Evolutionary conservation across 495 filamentous ascomycete species (phyloP), one percentile per base, ranked within the genome.

Genomic region (Cairneyella variabilis): DNA sequence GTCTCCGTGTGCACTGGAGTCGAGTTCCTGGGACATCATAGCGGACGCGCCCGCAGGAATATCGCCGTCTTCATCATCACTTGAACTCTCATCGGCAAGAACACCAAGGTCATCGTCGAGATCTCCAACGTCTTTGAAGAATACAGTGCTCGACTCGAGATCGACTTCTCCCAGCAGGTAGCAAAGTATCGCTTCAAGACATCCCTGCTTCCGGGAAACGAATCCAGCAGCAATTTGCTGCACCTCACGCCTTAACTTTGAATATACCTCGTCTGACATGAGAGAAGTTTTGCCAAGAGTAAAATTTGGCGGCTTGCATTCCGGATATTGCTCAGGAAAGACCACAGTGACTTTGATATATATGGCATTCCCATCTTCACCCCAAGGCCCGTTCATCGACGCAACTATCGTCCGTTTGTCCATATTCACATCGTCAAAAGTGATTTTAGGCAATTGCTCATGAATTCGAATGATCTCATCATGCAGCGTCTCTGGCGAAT

Each of bases 301-400:
- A 56, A 92, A 90, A 9, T 61, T 74, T 1, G 87, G 90, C 7
- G 82, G 70, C 42, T 81, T 78, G 20, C 69, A 71, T 51, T 82
- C 78, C 0, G 91, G 91, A 64, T 97, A 97, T 54, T 79, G 80
- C 11, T 67, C 63, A 0, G 91, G 91, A 60, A 97, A 95, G 39
- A 84, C 81, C 47, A 96, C 81, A 37, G 82, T 85, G 46, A 88
- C 78, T 65, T 90, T 87, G 58, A 96, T 71, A 65, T 88, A 93
- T 32, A 89, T 82, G 10, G 81, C 76, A 47, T 80, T 80, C 2
- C 75, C 74, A n/a, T 87, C 79, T 23, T 71, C 63, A 11, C 88
- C 90, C 91, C 91, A 97, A 7, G 91, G 91, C 0, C 91, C 90
- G 65, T 87, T 86, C 34, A 96, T 74, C 3, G 90, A 93, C 25